These are phyloP conservation scores for Leptodermis oblonga DNA, from an alignment of 257 asterid genomes.

Conservation along the genomic window DNA sequence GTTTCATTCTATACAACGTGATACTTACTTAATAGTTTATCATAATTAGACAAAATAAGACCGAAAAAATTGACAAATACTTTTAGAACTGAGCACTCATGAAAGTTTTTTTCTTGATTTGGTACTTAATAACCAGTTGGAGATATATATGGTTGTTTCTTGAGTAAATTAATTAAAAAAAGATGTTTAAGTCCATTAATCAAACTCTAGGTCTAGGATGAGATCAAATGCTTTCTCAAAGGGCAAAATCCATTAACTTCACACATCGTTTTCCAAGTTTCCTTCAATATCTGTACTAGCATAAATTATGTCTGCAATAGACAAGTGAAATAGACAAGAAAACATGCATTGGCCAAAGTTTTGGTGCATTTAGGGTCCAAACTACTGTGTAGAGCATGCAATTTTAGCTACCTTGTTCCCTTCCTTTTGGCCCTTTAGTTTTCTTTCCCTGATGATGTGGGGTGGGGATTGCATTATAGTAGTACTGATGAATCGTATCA, in stretches of 20 bases:
- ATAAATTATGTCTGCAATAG: background rate
- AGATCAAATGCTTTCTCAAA: slow-evolving; percentile 14
- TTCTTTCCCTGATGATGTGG: background rate
- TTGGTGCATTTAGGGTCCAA: no score
- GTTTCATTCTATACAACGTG: no score
- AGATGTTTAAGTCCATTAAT: background rate
- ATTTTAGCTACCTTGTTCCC: background rate
- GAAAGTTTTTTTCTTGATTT: background rate
- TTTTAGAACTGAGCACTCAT: background rate
- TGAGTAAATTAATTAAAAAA: background rate
- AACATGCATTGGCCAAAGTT: background rate
- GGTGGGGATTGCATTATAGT: background rate
- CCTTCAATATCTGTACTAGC: background rate
- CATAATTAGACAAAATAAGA: no score
- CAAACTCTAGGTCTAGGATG: slow-evolving; percentile 1
- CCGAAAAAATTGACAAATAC: background rate
- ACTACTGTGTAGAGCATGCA: no score
- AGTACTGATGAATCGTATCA: slow-evolving; percentile 11
- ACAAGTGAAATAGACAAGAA: slow-evolving; percentile 9
- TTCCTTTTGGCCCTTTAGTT: background rate
- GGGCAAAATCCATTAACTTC: slow-evolving; percentile 2
- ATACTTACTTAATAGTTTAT: no score
- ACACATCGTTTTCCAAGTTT: slow-evolving; percentile 19
- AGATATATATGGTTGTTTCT: slow-evolving; percentile 5
- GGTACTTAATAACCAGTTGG: background rate